phyloP scores from a whole-genome alignment of 305 asterid species.

The Fraxinus floribunda region DNA sequence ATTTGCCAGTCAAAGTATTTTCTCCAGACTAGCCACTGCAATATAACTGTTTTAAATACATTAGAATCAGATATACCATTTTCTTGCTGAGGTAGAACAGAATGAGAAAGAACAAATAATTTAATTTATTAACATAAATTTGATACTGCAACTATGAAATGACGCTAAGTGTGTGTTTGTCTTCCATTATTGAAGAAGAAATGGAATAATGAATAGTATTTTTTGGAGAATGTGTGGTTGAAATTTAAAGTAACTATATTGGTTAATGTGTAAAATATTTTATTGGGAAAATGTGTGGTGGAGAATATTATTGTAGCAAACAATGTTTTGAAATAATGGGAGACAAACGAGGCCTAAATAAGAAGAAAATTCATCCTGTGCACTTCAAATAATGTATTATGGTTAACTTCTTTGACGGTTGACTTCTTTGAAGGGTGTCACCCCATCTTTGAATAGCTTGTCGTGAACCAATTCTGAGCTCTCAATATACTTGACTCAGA shows the following conservation, averaged over 20 bases:
- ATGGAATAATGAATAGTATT: too few relatives aligned
- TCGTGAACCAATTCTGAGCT: conserved; percentile 11
- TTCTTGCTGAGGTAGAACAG: neutral
- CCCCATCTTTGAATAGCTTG: neutral
- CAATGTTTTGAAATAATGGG: too few relatives aligned
- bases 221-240: too few relatives aligned
- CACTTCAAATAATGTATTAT: neutral
- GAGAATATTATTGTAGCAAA: too few relatives aligned
- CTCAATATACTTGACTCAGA: conserved; percentile 9
- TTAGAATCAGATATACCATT: conserved; percentile 6
- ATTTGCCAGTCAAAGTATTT: conserved; percentile 81
- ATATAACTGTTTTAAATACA: conserved; percentile 49
- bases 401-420: too few relatives aligned
- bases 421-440: neutral
- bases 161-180: neutral
- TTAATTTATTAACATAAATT: neutral
- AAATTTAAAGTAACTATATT: too few relatives aligned
- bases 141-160: neutral
- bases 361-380: neutral
- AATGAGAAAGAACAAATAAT: neutral
- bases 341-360: neutral
- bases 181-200: too few relatives aligned
- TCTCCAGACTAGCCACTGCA: conserved; percentile 93
- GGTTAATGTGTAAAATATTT: too few relatives aligned
- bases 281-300: too few relatives aligned